Evolutionary conservation across 306 rosid genomes (phyloP).

Genomic region (Fragaria ananassa): DNA sequence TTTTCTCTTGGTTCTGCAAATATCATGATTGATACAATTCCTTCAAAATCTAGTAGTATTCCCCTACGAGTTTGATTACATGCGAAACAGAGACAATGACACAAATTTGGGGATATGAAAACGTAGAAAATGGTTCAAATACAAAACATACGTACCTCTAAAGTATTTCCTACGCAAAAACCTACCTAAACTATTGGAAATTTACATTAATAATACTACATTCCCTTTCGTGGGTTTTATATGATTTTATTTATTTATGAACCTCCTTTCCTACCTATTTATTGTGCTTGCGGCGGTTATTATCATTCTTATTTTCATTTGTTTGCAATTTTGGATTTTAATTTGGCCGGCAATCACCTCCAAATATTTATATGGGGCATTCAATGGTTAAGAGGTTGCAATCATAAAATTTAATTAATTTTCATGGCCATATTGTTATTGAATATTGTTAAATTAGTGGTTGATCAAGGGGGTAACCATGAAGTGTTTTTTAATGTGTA

Average conservation of each 20-base stretch:
- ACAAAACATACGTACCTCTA: not conserved
- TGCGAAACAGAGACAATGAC: not conserved
- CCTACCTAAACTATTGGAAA: not conserved
- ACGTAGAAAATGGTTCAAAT: not conserved
- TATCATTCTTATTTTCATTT: not conserved
- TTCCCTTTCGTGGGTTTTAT: slow-evolving; percentile 11
- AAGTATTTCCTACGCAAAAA: not conserved
- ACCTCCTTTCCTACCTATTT: slow-evolving; percentile 27
- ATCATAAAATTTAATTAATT: not conserved
- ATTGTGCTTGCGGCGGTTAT: slow-evolving; percentile 32
- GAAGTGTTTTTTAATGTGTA: no score
- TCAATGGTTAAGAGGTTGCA: slow-evolving; percentile 8
- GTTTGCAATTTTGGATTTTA: not conserved
- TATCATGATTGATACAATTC: not conserved
- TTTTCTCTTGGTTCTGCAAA: not conserved
- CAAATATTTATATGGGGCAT: slow-evolving; percentile 12
- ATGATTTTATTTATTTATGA: slow-evolving; percentile 28
- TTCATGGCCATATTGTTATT: not conserved
- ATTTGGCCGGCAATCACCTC: slow-evolving; percentile 24
- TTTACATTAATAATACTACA: slow-evolving; percentile 9
- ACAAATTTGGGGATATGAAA: not conserved
- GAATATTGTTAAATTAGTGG: not conserved
- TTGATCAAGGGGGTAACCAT: not conserved
- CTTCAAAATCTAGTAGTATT: not conserved
- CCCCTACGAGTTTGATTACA: not conserved